These are phyloP conservation scores for Colletotrichum siamense DNA, from an alignment of 2,329 filamentous ascomycete genomes.

Conservation along the genomic window DNA sequence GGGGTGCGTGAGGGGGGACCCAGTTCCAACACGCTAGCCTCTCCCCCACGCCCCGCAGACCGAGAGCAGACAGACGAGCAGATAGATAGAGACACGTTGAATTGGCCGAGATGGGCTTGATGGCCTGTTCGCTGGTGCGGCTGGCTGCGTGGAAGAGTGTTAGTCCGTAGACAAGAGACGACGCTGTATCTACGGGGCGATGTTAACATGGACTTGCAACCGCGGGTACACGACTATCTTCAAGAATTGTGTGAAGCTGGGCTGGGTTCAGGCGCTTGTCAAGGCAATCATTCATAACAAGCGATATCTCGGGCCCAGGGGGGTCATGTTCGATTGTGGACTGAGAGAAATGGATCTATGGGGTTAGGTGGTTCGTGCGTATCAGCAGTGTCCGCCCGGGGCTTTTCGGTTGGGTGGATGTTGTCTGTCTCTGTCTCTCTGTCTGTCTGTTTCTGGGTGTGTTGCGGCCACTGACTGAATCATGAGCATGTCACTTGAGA, in stretches of 20 bases:
- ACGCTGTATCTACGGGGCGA: background rate
- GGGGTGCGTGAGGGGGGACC: background rate
- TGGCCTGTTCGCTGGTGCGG: background rate
- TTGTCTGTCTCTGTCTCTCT: background rate
- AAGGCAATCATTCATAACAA: background rate
- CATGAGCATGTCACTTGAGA: background rate
- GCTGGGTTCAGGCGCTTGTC: background rate
- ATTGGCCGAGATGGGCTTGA: background rate
- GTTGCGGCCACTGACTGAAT: no score
- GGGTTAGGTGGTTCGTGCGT: constrained; percentile 12
- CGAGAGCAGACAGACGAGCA: background rate
- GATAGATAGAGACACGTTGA: background rate
- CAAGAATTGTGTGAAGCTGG: background rate
- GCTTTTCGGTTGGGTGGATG: background rate
- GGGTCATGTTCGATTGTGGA: background rate
- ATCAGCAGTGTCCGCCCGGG: background rate
- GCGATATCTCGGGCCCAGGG: background rate
- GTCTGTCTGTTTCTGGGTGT: background rate
- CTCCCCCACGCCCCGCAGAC: constrained; percentile 18
- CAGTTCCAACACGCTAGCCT: background rate
- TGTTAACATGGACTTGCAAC: rapidly evolving
- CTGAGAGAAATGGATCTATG: background rate
- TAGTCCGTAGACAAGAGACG: background rate
- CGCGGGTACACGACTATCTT: background rate
- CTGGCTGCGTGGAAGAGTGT: background rate